Evolutionary conservation across 257 asterid species (phyloP).

Genomic region (Primulina huaijiensis): DNA sequence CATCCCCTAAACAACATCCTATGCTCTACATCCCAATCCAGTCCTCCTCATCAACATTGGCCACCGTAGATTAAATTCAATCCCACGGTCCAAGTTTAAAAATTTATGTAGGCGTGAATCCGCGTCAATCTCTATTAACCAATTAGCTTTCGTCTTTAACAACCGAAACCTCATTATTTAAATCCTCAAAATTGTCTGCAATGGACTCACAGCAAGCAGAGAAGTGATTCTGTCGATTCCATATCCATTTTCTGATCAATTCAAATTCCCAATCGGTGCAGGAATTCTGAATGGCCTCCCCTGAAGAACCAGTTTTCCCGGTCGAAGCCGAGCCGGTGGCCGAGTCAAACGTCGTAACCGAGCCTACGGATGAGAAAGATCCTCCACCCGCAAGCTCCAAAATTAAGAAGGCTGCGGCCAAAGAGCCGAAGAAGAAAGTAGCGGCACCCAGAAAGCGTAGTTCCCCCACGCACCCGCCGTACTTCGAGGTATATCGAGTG

Average conservation of each 20-base stretch:
- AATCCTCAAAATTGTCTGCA: neutral
- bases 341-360: neutral
- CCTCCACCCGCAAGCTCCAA: neutral
- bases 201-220: neutral
- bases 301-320: neutral
- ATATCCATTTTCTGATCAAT: neutral
- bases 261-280: neutral
- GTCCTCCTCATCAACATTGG: slow-evolving; percentile 14
- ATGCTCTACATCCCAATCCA: slow-evolving; percentile 31
- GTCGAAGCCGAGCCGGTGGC: neutral
- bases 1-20: slow-evolving; percentile 2
- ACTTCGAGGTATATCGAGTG: neutral
- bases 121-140: slow-evolving; percentile 35
- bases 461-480: neutral
- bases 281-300: neutral
- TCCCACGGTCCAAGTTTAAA: slow-evolving; percentile 38
- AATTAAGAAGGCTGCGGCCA: neutral
- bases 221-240: neutral
- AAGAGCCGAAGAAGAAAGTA: neutral
- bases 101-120: slow-evolving; percentile 22
- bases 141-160: slow-evolving; percentile 35
- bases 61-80: slow-evolving; percentile 34
- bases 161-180: neutral
- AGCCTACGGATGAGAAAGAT: neutral
- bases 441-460: neutral